Base-by-base conservation (phyloP, 768 basidiomycete genomes). In the Tephrocybe sp. region DNA sequence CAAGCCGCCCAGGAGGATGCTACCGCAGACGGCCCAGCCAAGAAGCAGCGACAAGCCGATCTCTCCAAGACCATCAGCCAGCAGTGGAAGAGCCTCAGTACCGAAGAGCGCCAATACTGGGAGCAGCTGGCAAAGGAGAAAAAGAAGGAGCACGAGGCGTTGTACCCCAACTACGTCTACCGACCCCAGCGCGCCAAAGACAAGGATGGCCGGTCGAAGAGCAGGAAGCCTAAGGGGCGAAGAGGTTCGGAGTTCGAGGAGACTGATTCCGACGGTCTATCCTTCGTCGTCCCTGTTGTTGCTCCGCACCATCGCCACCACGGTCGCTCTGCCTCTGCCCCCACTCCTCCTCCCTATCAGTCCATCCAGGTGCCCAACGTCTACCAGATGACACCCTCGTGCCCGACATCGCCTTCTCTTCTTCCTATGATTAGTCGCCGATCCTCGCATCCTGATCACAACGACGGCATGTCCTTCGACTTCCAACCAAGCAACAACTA, bases 11-110 rank as follows among this genome's bases (percentile, higher is more conserved):
- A 71, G 48, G 80, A 80, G 43, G 81, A 81, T 45, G 77, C 67
- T 15, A 42, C 62, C 18, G 54, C 64, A 1, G 70, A 68, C 14
- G 67, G 68, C 1, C 75, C 80, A 4, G 65, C 77, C 12, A 89
- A 88, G 81, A 88, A 88, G 66, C 83, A 86, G 65, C 81, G 69
- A 39, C 68, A 74, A 57, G 73, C 88, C 8, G 86, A 90, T 72
- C 80, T 91, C 36, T 87, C 86, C 36, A 90, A 90, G 75, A 84
- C 82, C 25, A 90, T 90, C 69, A 86, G 84, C 61, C 84, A 85
- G 71, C 84, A 87, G 70, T 90, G 88, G 88, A 88, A 87, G 70
- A 65, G 75, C 23, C 77, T 90, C 46, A 62, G 80, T 11, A 43
- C 78, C 28, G 85, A 85, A 62, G 88, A 90, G 68, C 73, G 85